These are phyloP conservation scores for Neurospora sp. DNA, from an alignment of 495 filamentous ascomycete species.

Conservation along the genomic window DNA sequence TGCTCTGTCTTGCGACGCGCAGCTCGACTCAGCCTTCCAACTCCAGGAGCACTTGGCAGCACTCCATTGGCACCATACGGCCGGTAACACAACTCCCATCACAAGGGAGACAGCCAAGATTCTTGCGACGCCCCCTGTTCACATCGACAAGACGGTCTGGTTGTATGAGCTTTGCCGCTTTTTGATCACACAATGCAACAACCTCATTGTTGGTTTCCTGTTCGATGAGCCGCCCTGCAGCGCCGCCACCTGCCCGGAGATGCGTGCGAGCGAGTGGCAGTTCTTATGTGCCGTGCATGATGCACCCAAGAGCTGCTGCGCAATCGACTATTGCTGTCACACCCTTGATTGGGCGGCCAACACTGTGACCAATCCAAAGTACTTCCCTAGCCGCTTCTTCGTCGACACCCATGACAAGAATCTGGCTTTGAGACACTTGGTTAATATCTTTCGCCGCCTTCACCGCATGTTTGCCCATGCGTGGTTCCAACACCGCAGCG, in stretches of 20 bases:
- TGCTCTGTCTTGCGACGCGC: background rate
- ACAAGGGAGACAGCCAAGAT: constrained; percentile 58
- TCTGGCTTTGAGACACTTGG: constrained; percentile 68
- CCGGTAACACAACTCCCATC: constrained; percentile 54
- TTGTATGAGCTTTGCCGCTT: constrained; percentile 96
- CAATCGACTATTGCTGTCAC: constrained; percentile 97
- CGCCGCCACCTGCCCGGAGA: constrained; percentile 80
- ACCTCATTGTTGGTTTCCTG: constrained; percentile 81
- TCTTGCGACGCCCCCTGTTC: constrained; percentile 68
- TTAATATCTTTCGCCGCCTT: constrained; percentile 86
- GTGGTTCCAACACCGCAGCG: constrained; percentile 90
- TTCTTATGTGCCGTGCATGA: constrained; percentile 98
- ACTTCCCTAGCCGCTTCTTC: constrained; percentile 81
- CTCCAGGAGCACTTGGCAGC: constrained; percentile 97
- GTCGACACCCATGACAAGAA: constrained; percentile 51
- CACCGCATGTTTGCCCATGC: constrained; percentile 97
- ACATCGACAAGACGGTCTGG: constrained; percentile 80
- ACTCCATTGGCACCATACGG: constrained; percentile 70
- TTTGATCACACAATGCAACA: constrained; percentile 85
- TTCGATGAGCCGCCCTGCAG: constrained; percentile 83
- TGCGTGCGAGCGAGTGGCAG: constrained; percentile 98
- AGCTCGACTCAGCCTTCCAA: constrained; percentile 94
- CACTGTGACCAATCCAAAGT: constrained; percentile 77
- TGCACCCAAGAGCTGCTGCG: constrained; percentile 86
- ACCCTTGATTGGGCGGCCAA: constrained; percentile 96